phyloP scores from a whole-genome alignment of 2,329 filamentous ascomycete genomes.

The Colletotrichum higginsianum region DNA sequence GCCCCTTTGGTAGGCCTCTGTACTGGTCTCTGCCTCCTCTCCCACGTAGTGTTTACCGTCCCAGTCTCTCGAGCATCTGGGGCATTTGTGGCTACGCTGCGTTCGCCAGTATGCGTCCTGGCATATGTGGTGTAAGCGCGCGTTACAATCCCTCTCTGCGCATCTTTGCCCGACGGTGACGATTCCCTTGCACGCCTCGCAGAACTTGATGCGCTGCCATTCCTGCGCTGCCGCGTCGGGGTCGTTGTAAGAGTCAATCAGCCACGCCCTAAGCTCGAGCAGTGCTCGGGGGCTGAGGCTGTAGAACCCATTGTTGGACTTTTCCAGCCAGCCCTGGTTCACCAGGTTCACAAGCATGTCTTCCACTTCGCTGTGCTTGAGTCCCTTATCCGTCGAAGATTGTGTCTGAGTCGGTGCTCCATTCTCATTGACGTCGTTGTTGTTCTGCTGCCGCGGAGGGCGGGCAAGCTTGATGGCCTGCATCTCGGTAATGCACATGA shows the following conservation, averaged over 20 bases:
- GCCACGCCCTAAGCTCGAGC: constrained; percentile 87
- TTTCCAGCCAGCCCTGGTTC: constrained; percentile 87
- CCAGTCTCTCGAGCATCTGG: constrained; percentile 70
- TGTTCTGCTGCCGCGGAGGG: constrained; percentile 58
- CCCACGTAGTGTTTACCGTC: constrained; percentile 66
- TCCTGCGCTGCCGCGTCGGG: constrained; percentile 70
- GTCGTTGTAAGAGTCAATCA: constrained; percentile 93
- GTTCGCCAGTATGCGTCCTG: constrained; percentile 80
- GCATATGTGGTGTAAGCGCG: constrained; percentile 84
- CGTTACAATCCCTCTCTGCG: constrained; percentile 74
- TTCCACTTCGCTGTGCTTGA: constrained; percentile 86
- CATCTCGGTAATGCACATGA: constrained; percentile 85
- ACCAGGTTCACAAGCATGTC: constrained; percentile 78
- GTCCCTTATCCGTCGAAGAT: constrained; percentile 62
- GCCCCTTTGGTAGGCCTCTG: constrained; percentile 64
- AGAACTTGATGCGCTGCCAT: constrained; percentile 86
- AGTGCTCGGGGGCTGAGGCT: constrained; percentile 82
- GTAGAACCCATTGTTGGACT: constrained; percentile 80
- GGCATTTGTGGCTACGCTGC: constrained; percentile 74
- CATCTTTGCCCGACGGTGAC: constrained; percentile 89
- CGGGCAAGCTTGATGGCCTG: constrained; percentile 81
- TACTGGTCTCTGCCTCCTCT: constrained; percentile 69
- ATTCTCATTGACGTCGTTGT: constrained; percentile 51
- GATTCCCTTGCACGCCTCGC: constrained; percentile 90
- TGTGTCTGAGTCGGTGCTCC: constrained; percentile 53